phyloP scores from a whole-genome alignment of 495 filamentous ascomycete genomes.

The Xylaria flabelliformis region DNA sequence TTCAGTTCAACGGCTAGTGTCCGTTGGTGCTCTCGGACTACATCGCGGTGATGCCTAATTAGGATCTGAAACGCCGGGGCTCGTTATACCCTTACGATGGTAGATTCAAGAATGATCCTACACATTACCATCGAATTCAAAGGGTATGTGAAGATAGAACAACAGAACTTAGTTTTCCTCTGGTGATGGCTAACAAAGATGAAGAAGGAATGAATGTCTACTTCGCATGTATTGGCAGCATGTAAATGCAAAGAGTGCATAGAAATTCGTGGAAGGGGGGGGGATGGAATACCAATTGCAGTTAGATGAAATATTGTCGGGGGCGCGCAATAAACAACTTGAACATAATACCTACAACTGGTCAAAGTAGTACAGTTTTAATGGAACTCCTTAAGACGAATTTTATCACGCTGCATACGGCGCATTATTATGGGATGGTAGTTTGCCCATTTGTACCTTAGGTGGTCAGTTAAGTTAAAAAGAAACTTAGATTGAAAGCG shows the following conservation, averaged over 20 bases:
- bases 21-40: neutral
- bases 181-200: neutral
- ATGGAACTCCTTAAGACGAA: neutral
- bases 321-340: constrained; percentile 8
- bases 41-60: neutral
- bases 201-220: neutral
- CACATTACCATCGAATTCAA: neutral
- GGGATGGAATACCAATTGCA: neutral
- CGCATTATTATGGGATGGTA: neutral
- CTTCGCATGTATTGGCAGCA: neutral
- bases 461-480: neutral
- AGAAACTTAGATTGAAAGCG: neutral
- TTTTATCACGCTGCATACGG: too few relatives aligned
- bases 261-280: neutral
- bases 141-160: constrained; percentile 6
- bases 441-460: neutral
- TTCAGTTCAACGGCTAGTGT: constrained; percentile 75
- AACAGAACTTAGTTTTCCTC: neutral
- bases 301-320: neutral
- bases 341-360: neutral
- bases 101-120: constrained; percentile 14
- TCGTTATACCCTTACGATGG: neutral
- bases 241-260: constrained; percentile 20
- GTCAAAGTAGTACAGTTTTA: neutral
- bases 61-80: neutral